Percentiles rank a stretch among this genome's conserved stretches.
Conservation (phyloP, 208 protist genomes). For the Leishmania braziliensis region DNA sequence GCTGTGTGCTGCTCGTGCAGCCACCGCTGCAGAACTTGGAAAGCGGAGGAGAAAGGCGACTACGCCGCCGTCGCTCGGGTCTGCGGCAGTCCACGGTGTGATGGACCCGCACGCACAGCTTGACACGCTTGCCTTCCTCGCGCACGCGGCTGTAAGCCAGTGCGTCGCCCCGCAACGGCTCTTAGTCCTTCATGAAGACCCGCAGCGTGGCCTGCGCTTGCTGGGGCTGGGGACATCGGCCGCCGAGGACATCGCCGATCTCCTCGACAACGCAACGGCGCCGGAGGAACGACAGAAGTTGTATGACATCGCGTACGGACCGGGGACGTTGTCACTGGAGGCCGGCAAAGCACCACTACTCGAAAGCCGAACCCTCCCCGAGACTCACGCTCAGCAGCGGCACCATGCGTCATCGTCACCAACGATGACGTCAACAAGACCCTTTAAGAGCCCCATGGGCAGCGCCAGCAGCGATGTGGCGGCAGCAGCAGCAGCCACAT, state of each 20-base stretch:
- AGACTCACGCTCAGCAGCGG: not conserved
- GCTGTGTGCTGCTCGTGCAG: not conserved
- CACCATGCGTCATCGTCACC: not conserved
- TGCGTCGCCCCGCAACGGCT: constrained; percentile 69
- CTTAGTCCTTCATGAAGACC: constrained; percentile 64
- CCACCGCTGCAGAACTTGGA: not conserved
- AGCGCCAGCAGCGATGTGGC: not conserved
- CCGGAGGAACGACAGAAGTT: constrained; percentile 26
- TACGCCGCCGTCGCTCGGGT: not conserved
- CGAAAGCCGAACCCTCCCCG: not conserved
- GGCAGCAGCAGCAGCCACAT: not conserved
- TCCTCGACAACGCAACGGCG: constrained; percentile 26
- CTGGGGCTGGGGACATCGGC: constrained; percentile 44
- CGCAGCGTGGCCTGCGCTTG: constrained; percentile 46
- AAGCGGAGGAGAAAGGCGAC: not conserved
- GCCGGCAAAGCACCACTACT: not conserved
- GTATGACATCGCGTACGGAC: constrained; percentile 8
- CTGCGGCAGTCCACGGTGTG: not conserved
- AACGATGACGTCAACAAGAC: not conserved
- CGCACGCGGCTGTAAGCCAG: constrained; percentile 59
- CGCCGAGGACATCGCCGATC: constrained; percentile 38
- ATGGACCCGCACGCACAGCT: constrained; percentile 14
- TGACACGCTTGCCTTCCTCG: constrained; percentile 62
- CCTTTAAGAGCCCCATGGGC: too few species aligned
- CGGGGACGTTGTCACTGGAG: not conserved